Conservation (phyloP, 2,329 filamentous ascomycete genomes). For the Pseudogymnoascus sp. region DNA sequence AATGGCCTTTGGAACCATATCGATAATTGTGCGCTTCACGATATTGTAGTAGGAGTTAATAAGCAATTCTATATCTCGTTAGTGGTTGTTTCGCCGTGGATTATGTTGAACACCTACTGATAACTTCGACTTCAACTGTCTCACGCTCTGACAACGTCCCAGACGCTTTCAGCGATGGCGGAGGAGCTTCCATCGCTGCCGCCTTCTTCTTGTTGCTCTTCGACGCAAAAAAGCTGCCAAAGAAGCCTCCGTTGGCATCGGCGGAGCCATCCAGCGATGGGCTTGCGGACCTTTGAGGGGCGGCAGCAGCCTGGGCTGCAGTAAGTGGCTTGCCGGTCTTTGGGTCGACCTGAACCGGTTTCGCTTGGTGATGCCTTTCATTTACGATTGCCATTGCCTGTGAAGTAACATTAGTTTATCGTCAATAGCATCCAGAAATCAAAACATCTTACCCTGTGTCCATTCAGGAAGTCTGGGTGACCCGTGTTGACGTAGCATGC, state of each 20-base stretch:
- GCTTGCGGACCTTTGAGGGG: constrained; percentile 54
- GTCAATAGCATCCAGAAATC: background rate
- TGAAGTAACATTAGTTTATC: constrained; percentile 19
- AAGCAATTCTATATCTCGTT: constrained; percentile 61
- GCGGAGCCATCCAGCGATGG: constrained; percentile 55
- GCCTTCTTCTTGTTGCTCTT: constrained; percentile 99
- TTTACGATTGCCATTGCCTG: constrained; percentile 96
- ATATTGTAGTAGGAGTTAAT: constrained; percentile 98
- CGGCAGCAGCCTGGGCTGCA: constrained; percentile 49
- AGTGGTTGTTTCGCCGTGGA: constrained; percentile 10
- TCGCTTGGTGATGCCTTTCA: constrained; percentile 71
- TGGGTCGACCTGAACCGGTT: constrained; percentile 91
- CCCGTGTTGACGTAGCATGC: constrained; percentile 97
- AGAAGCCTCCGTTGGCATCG: constrained; percentile 69
- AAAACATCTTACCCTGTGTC: constrained; percentile 59
- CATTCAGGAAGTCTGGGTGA: constrained; percentile 95
- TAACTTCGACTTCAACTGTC: constrained; percentile 92
- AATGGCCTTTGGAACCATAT: constrained; percentile 99
- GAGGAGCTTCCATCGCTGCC: constrained; percentile 96
- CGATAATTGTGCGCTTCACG: constrained; percentile 95
- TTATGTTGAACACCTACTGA: constrained; percentile 56
- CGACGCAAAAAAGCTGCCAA: constrained; percentile 95
- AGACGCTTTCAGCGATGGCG: constrained; percentile 85
- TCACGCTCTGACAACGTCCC: constrained; percentile 91
- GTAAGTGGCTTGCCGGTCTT: constrained; percentile 95